Evolutionary conservation across 2,329 filamentous ascomycete genomes (phyloP).

Genomic region (Fusarium bactridioides): DNA sequence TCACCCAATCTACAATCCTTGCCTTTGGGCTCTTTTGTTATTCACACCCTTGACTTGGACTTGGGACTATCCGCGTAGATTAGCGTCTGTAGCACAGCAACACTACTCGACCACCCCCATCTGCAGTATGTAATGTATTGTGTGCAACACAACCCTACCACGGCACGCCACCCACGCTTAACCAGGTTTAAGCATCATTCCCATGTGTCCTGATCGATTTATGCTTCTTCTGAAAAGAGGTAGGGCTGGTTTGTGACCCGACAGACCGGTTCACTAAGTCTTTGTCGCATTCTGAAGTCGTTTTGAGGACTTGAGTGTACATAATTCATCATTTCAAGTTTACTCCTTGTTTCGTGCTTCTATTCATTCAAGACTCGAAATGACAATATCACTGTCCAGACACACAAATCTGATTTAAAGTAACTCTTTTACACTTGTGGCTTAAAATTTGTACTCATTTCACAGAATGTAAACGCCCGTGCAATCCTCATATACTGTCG

Average conservation of each 20-base stretch:
- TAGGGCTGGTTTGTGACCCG: slow-evolving; percentile 24
- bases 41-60: slow-evolving; percentile 29
- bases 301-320: background rate
- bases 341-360: background rate
- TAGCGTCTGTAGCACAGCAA: slow-evolving; percentile 39
- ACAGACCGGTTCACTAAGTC: slow-evolving; percentile 15
- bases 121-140: slow-evolving; percentile 5
- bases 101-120: slow-evolving; percentile 26
- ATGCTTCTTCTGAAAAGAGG: slow-evolving; percentile 5
- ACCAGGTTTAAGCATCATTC: slow-evolving; percentile 25
- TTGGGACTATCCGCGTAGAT: slow-evolving; percentile 8
- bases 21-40: slow-evolving; percentile 25
- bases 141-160: slow-evolving; percentile 30
- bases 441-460: background rate
- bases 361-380: background rate
- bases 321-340: background rate
- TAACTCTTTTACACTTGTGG: background rate
- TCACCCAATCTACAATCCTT: slow-evolving; percentile 20
- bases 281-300: background rate
- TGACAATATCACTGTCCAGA: background rate
- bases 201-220: slow-evolving; percentile 33
- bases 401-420: background rate
- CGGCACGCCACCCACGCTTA: slow-evolving; percentile 29
- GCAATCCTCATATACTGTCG: slow-evolving; percentile 24
- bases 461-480: slow-evolving; percentile 11